These are phyloP conservation scores for Tetradesmus lagerheimii DNA, from an alignment of 139 green algal species.

Conservation along the genomic window DNA sequence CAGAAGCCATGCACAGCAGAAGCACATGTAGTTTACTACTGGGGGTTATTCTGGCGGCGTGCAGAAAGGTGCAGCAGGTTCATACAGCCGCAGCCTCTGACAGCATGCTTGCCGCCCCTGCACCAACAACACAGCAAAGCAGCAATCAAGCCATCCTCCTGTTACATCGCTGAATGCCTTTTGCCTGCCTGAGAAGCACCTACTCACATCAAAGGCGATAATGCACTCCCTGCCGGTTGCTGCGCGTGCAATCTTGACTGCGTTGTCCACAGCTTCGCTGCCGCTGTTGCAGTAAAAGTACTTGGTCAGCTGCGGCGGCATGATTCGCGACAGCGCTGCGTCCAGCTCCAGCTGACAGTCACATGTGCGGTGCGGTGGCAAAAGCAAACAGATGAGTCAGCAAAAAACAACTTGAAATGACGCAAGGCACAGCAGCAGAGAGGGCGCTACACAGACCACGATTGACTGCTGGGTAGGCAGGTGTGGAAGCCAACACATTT, in stretches of 20 bases:
- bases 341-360: slow-evolving; percentile 55
- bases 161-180: too few species aligned
- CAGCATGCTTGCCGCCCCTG: neutral
- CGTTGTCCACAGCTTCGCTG: slow-evolving; percentile 89
- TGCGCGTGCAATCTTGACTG: slow-evolving; percentile 87
- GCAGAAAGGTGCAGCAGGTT: too few species aligned
- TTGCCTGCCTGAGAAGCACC: neutral
- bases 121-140: neutral
- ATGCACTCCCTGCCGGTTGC: slow-evolving; percentile 76
- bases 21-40: too few species aligned
- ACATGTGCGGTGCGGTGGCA: neutral
- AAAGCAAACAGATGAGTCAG: too few species aligned
- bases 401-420: neutral
- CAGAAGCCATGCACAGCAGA: too few species aligned
- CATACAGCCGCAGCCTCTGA: neutral
- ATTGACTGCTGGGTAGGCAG: too few species aligned
- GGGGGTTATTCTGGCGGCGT: too few species aligned
- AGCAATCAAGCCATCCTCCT: too few species aligned
- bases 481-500: too few species aligned
- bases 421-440: too few species aligned
- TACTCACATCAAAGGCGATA: slow-evolving; percentile 82
- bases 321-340: slow-evolving; percentile 66
- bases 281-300: slow-evolving; percentile 83
- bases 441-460: too few species aligned
- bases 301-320: slow-evolving; percentile 60